phyloP scores from a whole-genome alignment of 768 basidiomycete genomes.

The Russula sp. region DNA sequence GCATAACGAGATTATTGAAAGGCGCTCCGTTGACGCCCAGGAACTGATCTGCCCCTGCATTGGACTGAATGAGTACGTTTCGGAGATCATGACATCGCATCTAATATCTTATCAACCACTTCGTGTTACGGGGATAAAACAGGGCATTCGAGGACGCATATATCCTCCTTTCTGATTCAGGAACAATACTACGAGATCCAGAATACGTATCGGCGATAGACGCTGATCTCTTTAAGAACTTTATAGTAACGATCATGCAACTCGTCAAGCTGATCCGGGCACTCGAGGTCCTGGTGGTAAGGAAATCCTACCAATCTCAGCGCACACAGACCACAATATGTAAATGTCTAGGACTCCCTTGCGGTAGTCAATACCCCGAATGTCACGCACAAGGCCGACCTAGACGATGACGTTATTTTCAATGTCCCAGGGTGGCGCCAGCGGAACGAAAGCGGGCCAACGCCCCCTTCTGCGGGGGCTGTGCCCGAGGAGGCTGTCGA shows the following conservation, averaged over 20 bases:
- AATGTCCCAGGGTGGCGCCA: slow-evolving; percentile 13
- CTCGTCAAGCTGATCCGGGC: slow-evolving; percentile 4
- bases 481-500: not conserved
- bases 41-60: not conserved
- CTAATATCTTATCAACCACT: not conserved
- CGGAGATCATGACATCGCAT: not conserved
- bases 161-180: not conserved
- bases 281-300: slow-evolving; percentile 4
- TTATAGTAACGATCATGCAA: slow-evolving; percentile 4
- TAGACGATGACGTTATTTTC: slow-evolving; percentile 13
- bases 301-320: not conserved
- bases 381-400: not conserved
- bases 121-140: not conserved
- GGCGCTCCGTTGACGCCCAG: not conserved
- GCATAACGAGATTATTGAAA: slow-evolving; percentile 3
- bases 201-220: slow-evolving; percentile 1
- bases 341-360: not conserved
- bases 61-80: slow-evolving; percentile 6
- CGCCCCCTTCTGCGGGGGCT: not conserved
- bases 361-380: not conserved
- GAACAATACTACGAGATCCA: not conserved
- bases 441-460: not conserved
- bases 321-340: not conserved
- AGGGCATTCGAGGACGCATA: slow-evolving; percentile 8
- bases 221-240: slow-evolving; percentile 5